phyloP scores from a whole-genome alignment of 257 asterid genomes.

The Ehretia macrophylla region DNA sequence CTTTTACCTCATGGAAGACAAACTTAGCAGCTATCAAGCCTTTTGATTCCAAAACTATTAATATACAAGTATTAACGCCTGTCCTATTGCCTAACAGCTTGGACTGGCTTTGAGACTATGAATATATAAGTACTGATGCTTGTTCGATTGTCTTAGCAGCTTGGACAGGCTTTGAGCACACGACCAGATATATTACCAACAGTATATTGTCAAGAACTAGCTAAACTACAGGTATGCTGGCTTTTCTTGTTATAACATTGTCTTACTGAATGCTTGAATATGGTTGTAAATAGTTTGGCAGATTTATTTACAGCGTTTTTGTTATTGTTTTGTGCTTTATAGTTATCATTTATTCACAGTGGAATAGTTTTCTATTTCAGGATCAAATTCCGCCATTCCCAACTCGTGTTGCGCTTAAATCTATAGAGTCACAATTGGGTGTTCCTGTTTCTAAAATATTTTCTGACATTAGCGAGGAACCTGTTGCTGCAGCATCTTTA shows the following conservation, averaged over 20 bases:
- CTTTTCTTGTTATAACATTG: slow-evolving; percentile 1
- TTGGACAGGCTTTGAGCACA: slow-evolving; percentile 98
- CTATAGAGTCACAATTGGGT: slow-evolving; percentile 85
- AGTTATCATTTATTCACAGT: not conserved
- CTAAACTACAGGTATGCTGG: slow-evolving; percentile 71
- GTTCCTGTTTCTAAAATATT: slow-evolving; percentile 72
- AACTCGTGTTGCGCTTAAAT: slow-evolving; percentile 67
- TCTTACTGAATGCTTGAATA: not conserved
- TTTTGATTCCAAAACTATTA: too few species aligned
- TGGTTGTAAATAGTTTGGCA: not conserved
- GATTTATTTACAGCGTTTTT: not conserved
- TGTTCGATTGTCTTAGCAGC: slow-evolving; percentile 40
- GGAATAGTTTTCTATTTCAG: slow-evolving; percentile 35
- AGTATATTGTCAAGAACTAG: slow-evolving; percentile 89
- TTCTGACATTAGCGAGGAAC: slow-evolving; percentile 90
- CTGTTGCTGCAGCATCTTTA: slow-evolving; percentile 94
- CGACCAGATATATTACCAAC: slow-evolving; percentile 88
- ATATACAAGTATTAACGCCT: not conserved
- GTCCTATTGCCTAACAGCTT: too few species aligned
- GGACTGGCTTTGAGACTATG: too few species aligned
- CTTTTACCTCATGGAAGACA: too few species aligned
- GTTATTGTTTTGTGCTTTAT: not conserved
- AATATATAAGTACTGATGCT: not conserved
- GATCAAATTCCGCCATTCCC: slow-evolving; percentile 99
- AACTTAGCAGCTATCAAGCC: too few species aligned